These are phyloP conservation scores for Macrotyloma uniflorum DNA, from an alignment of 306 rosid genomes.

Conservation along the genomic window DNA sequence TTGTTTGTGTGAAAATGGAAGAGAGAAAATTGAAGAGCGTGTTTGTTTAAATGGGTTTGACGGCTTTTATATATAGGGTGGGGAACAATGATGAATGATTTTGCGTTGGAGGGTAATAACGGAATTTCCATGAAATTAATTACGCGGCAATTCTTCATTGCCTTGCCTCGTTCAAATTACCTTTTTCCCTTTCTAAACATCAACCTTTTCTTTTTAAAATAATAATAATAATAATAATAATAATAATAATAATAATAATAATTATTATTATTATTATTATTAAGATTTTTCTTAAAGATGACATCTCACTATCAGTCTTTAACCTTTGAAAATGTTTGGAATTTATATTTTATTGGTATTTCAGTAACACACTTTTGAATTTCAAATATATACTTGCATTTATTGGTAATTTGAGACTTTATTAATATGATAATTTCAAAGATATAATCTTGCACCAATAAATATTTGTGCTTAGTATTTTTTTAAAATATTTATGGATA, in stretches of 20 bases:
- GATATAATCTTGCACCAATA: no score
- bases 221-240: not conserved
- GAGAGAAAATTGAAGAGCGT: conserved; percentile 25
- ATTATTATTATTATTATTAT: not conserved
- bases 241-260: not conserved
- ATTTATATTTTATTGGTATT: no score
- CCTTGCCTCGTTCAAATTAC: not conserved
- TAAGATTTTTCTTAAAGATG: not conserved
- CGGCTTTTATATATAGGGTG: conserved; percentile 24
- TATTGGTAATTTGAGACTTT: no score
- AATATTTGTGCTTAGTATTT: no score
- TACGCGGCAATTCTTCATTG: conserved; percentile 30
- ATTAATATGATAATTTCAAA: no score
- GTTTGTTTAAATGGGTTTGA: not conserved
- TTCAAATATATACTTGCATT: no score
- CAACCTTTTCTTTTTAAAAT: not conserved
- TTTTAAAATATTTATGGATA: no score
- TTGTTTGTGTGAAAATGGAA: not conserved
- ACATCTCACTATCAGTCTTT: no score
- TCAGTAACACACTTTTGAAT: no score
- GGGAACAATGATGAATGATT: not conserved
- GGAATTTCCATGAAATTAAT: not conserved
- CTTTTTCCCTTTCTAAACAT: not conserved
- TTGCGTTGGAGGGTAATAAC: not conserved
- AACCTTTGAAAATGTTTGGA: no score